phyloP scores from a whole-genome alignment of 192 early-diverging fungal genomes.

The Linnemannia schmuckeri region DNA sequence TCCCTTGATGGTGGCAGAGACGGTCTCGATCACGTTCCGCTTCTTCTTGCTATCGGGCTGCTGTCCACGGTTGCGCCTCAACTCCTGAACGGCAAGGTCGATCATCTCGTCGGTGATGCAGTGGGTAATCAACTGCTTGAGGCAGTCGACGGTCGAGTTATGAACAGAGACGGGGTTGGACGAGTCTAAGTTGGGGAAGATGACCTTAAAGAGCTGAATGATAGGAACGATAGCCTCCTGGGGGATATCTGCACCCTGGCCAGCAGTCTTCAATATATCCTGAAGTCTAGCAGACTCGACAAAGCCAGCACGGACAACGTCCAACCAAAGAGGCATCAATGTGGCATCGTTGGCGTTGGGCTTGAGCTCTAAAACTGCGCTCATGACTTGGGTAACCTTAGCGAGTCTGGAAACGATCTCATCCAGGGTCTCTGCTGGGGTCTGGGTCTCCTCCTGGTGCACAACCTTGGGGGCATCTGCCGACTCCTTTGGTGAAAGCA shows the following conservation, averaged over 20 bases:
- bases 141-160: conserved; percentile 76
- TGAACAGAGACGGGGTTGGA: conserved; percentile 69
- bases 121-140: conserved; percentile 75
- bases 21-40: conserved; percentile 59
- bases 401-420: conserved; percentile 60
- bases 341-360: conserved; percentile 88
- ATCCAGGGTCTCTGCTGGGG: conserved; percentile 36
- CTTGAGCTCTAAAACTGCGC: conserved; percentile 79
- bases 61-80: conserved; percentile 45
- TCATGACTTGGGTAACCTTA: conserved; percentile 65
- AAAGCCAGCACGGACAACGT: conserved; percentile 83
- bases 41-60: conserved; percentile 31
- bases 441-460: conserved; percentile 32
- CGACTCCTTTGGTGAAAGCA: conserved; percentile 63
- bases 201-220: conserved; percentile 66
- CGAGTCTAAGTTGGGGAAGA: conserved; percentile 77
- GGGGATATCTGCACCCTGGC: conserved; percentile 37
- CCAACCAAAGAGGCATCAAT: conserved; percentile 87
- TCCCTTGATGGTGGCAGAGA: conserved; percentile 64
- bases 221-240: conserved; percentile 42
- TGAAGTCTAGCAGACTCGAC: conserved; percentile 70
- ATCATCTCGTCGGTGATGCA: conserved; percentile 86
- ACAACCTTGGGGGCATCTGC: conserved; percentile 42
- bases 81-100: conserved; percentile 60
- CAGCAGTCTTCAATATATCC: conserved; percentile 25